Evolutionary conservation across 805 yeast genomes (phyloP).

Genomic region (Metschnikowia chrysomelidarum): DNA sequence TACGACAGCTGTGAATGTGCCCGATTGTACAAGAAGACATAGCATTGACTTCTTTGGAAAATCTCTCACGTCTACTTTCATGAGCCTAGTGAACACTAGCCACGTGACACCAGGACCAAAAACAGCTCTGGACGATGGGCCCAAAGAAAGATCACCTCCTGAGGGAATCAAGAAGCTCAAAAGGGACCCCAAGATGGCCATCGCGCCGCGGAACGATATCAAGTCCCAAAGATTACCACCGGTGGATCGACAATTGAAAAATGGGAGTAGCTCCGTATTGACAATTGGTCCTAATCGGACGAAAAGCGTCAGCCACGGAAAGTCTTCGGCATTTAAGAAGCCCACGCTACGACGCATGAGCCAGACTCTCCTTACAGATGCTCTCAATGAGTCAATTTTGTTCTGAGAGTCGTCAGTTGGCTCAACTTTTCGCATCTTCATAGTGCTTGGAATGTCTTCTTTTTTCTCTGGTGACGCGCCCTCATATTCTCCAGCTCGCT

Average conservation of each 20-base stretch:
- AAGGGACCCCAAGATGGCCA: slow-evolving; percentile 20
- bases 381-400: slow-evolving; percentile 16
- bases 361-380: slow-evolving; percentile 22
- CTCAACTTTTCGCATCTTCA: too few species aligned
- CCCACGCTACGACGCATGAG: slow-evolving; percentile 42
- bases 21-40: slow-evolving; percentile 7
- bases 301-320: slow-evolving; percentile 43
- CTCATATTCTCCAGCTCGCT: too few species aligned
- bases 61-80: slow-evolving; percentile 31
- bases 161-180: slow-evolving; percentile 17
- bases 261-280: slow-evolving; percentile 33
- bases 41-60: slow-evolving; percentile 25
- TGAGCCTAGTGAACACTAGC: slow-evolving; percentile 21
- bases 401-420: slow-evolving; percentile 10
- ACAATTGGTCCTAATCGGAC: slow-evolving; percentile 38
- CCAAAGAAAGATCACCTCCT: slow-evolving; percentile 14
- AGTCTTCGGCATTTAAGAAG: slow-evolving; percentile 33
- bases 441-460: too few species aligned
- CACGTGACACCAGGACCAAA: slow-evolving; percentile 7
- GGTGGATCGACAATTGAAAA: slow-evolving; percentile 15
- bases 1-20: not conserved
- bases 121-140: not conserved
- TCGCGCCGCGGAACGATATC: slow-evolving; percentile 27
- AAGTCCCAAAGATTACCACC: slow-evolving; percentile 34
- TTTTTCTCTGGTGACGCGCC: too few species aligned